Conservation (phyloP, 306 rosid genomes). For the Acacia crassicarpa region DNA sequence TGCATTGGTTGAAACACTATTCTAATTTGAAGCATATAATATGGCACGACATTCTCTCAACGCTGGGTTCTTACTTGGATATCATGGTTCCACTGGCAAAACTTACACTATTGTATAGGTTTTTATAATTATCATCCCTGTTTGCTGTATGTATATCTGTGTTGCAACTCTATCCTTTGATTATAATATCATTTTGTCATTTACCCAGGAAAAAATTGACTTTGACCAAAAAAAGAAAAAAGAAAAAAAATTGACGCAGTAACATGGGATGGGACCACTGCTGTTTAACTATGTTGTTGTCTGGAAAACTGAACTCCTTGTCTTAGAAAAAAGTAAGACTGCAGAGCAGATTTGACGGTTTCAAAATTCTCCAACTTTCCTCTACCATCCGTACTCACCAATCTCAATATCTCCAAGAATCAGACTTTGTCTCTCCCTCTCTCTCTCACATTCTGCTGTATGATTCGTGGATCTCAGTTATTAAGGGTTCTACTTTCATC, state of each 20-base stretch:
- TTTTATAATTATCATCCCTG: background rate
- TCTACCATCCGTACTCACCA: background rate
- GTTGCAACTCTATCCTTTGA: background rate
- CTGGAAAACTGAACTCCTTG: background rate
- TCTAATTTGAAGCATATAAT: background rate
- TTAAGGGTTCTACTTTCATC: background rate
- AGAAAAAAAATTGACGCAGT: background rate
- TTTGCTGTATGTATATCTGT: too few species aligned
- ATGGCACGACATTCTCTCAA: background rate
- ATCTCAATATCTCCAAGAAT: background rate
- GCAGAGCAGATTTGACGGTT: too few species aligned
- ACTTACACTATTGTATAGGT: background rate
- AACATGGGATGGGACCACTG: background rate
- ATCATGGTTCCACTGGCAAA: background rate
- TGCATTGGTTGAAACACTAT: too few species aligned
- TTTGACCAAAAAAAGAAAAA: too few species aligned
- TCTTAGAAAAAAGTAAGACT: background rate
- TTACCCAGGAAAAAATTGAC: too few species aligned
- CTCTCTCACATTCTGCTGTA: background rate
- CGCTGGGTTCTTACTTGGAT: background rate
- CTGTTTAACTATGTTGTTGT: background rate
- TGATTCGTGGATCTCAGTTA: conserved; percentile 11
- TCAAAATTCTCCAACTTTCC: background rate
- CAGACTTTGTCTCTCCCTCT: background rate
- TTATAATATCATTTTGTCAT: background rate